Evolutionary conservation across 495 filamentous ascomycete species (phyloP), one percentile per base, ranked within the genome.

Genomic region (Talaromyces proteolyticus): DNA sequence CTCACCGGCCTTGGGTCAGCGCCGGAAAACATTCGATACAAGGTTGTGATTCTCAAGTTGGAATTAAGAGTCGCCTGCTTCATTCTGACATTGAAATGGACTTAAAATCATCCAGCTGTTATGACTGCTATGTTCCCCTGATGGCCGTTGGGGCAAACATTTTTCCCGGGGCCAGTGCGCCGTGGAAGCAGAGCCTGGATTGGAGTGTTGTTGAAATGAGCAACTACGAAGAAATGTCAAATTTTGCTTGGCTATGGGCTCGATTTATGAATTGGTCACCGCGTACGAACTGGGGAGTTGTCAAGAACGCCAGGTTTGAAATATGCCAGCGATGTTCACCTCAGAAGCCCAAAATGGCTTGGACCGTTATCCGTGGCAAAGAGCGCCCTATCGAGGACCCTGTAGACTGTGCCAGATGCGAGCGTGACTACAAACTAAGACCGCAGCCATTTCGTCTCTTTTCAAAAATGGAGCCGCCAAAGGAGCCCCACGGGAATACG

Each of bases 381-480:
- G 47, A 43, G 38, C 39, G 49, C 17, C 49, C 49, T 8, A 37
- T 51, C 22, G 78, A 79, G 58, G 72, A 79, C 48, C 68, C 65
- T 1, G 48, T 59, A 39, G 63, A 62, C 17, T 77, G 78, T 39
- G 67, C 65, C 0, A 41, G 50, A 2, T 81, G 70, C 50, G 78
- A 80, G 56, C 65, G 69, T 5, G 56, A 64, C 8, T 49, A 76
- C 10, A 82, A 80, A 48, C 44, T 57, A n/a, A 65, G 75, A 29
- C 76, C 80, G 0, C 19, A 64, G 0, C 57, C 74, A 0, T 74
- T 84, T 17, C 49, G 73, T 23, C 65, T 76, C 3, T 71, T 76
- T 41, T 47, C 67, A 4, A 55, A 53, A 10, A 57, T 73, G 5
- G 29, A 41, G 17, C 2, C 3, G 8, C 14, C 19, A 20, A 18